Evolutionary conservation across 129 eudicot genomes (phyloP).

Genomic region (Ambrosia trifida): DNA sequence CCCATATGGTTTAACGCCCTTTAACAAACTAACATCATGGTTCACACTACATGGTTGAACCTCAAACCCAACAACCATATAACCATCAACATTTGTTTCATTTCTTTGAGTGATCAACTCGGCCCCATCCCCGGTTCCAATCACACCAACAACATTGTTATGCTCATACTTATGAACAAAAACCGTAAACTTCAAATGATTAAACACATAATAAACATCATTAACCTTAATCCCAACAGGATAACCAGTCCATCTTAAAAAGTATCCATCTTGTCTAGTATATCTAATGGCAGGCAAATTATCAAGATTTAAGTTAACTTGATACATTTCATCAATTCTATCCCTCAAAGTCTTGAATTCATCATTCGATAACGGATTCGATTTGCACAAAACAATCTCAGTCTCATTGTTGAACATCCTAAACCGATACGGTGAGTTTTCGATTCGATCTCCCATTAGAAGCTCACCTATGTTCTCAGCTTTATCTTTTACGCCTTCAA

Average conservation of each 20-base stretch:
- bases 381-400: slow-evolving; percentile 35
- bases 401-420: slow-evolving; percentile 32
- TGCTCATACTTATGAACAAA: slow-evolving; percentile 38
- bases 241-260: slow-evolving; percentile 43
- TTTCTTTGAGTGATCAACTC: slow-evolving; percentile 26
- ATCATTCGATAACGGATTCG: slow-evolving; percentile 27
- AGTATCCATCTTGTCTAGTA: slow-evolving; percentile 31
- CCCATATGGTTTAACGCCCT: slow-evolving; percentile 14
- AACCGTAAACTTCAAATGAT: slow-evolving; percentile 41
- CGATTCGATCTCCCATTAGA: slow-evolving; percentile 42
- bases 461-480: slow-evolving; percentile 49
- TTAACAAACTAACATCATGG: slow-evolving; percentile 27
- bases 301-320: slow-evolving; percentile 44
- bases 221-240: slow-evolving; percentile 40
- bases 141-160: slow-evolving; percentile 33
- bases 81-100: slow-evolving; percentile 27
- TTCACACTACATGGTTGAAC: slow-evolving; percentile 38
- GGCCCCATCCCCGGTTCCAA: slow-evolving; percentile 39
- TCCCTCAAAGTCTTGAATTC: slow-evolving; percentile 37
- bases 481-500: slow-evolving; percentile 37
- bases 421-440: slow-evolving; percentile 40
- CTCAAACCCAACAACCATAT: slow-evolving; percentile 48
- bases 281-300: slow-evolving; percentile 42
- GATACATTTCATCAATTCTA: slow-evolving; percentile 48
- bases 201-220: slow-evolving; percentile 39